phyloP scores from a whole-genome alignment of 108 stramenopile species.

The Aurantiochytrium sp. region DNA sequence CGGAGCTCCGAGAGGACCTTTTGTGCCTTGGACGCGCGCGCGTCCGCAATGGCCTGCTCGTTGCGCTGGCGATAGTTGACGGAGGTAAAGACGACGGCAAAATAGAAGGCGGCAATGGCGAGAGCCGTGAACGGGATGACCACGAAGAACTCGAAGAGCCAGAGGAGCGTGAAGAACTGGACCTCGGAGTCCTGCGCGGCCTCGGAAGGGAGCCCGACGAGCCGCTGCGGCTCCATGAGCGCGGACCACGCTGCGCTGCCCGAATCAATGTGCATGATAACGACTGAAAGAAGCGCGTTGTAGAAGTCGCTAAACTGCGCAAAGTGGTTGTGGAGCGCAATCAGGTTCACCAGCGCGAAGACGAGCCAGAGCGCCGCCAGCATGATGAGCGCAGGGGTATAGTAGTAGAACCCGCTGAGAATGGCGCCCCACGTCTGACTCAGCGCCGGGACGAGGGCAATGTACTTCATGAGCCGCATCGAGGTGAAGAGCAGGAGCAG shows the following conservation, averaged over 20 bases:
- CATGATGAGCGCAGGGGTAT: not conserved
- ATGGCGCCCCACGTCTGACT: not conserved
- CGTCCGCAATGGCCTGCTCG: not conserved
- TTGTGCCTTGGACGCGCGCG: not conserved
- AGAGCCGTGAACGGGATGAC: not conserved
- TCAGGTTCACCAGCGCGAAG: not conserved
- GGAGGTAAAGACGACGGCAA: not conserved
- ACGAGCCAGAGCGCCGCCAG: not conserved
- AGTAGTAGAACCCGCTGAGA: not conserved
- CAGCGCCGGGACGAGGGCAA: not conserved
- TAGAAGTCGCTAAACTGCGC: not conserved
- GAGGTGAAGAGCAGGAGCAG: not conserved
- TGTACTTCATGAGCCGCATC: slow-evolving; percentile 3
- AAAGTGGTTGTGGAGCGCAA: not conserved
- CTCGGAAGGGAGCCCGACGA: not conserved
- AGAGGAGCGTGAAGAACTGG: not conserved
- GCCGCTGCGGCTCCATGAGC: not conserved
- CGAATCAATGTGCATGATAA: not conserved
- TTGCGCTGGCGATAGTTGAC: not conserved
- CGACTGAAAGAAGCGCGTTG: not conserved
- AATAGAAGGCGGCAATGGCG: not conserved
- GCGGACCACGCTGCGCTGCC: slow-evolving; percentile 3
- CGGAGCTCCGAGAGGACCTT: not conserved
- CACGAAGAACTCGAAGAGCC: not conserved
- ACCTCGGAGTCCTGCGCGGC: not conserved